These are phyloP conservation scores for Suhomyces vadensis DNA, from an alignment of 805 yeast species.

Conservation along the genomic window DNA sequence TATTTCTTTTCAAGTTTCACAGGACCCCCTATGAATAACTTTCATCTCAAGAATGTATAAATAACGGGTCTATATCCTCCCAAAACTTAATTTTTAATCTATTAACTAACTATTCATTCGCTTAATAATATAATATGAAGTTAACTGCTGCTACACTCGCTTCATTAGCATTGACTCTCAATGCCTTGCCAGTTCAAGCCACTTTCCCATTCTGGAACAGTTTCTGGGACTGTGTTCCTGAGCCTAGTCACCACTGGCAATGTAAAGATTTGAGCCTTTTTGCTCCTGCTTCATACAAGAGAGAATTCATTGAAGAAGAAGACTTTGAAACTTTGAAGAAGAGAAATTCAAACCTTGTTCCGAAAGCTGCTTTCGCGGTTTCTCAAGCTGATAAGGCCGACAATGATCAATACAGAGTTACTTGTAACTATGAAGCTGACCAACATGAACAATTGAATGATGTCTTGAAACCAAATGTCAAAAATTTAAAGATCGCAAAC, in stretches of 20 bases:
- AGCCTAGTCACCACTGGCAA: neutral
- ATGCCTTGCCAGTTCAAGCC: constrained; percentile 8
- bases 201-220: constrained; percentile 8
- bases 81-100: neutral
- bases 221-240: constrained; percentile 9
- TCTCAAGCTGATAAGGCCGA: constrained; percentile 23
- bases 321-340: constrained; percentile 11
- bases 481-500: constrained; percentile 20
- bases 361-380: constrained; percentile 26
- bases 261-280: constrained; percentile 6
- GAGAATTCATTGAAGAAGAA: constrained; percentile 10
- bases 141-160: constrained; percentile 4
- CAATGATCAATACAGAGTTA: constrained; percentile 21
- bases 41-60: neutral
- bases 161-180: constrained; percentile 9
- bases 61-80: neutral
- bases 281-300: constrained; percentile 6
- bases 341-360: constrained; percentile 14
- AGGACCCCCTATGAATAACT: too few relatives aligned
- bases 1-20: too few relatives aligned
- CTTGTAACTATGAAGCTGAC: constrained; percentile 24
- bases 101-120: constrained; percentile 5
- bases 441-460: constrained; percentile 19
- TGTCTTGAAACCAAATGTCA: constrained; percentile 16
- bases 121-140: constrained; percentile 4